Evolutionary conservation across 1,284 basidiomycete genomes (phyloP), one percentile per base, ranked within the genome.

Genomic region (Acaromyces ingoldii): DNA sequence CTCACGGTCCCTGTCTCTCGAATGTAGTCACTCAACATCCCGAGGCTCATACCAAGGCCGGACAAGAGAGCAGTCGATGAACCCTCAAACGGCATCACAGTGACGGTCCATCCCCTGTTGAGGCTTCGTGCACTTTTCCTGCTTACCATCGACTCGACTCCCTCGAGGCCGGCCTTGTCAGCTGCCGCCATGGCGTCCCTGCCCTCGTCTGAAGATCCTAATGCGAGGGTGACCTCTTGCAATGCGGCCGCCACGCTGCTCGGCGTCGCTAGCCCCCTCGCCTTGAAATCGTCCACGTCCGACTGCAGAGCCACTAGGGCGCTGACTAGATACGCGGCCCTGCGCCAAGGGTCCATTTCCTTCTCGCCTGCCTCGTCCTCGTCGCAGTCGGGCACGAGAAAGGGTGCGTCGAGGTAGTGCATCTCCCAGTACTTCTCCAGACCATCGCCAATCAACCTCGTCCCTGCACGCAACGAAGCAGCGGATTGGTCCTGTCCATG

Each of bases 401-500:
- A 45, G 13, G 42, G 42, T 3, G 42, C 42, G 6, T 45, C 42
- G 17, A 45, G 34, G 25, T 31, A 45, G 26, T 45, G 42, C 30
- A 45, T 31, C 34, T 45, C 42, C 17, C 13, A 45, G 26, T 45
- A 13, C 3, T 22, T 33, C 19, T 25, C 42, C 42, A 45, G 30
- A 11, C 25, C 29, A 45, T 45, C 42, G 22, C 42, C 30, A 15
- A 45, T n/a, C 13, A 31, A 31, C 15, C 34, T 45, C 6, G 34
- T 28, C 5, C 29, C 42, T 4, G 42, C 42, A n/a, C 42, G 19
- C 30, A 45, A 45, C 34, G 42, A 45, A 22, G 42, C 42, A 4
- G 42, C 42, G 6, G 42, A 45, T 30, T 45, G 42, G 4, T 15
- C 34, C 19, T 28, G 42, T 28, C 42, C 42, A 45, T 45, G 42